phyloP scores from a whole-genome alignment of 1,284 basidiomycete genomes.

The Hortiboletus rubellus region DNA sequence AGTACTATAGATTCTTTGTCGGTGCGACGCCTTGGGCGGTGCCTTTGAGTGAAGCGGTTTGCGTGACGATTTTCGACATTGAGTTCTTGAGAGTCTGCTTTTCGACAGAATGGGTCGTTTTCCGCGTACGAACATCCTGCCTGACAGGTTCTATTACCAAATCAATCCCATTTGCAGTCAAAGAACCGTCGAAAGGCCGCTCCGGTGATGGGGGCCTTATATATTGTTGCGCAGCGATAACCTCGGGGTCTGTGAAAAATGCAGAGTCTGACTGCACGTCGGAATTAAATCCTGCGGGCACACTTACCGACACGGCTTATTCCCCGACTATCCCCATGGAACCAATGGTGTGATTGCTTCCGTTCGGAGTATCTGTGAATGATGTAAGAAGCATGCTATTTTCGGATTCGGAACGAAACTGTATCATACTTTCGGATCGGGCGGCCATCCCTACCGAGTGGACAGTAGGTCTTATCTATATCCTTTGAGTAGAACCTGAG shows the following conservation, averaged over 20 bases:
- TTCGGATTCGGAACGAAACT: neutral
- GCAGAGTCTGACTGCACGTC: neutral
- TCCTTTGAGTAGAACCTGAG: constrained; percentile 49
- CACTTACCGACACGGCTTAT: constrained; percentile 54
- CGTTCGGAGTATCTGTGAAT: constrained; percentile 49
- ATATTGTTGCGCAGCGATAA: constrained; percentile 26
- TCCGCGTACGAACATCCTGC: constrained; percentile 43
- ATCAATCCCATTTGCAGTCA: constrained; percentile 36
- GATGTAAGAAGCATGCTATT: neutral
- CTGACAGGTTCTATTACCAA: constrained; percentile 39
- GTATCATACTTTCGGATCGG: constrained; percentile 57
- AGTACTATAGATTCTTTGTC: constrained; percentile 12
- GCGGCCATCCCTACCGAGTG: constrained; percentile 56
- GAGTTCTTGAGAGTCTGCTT: constrained; percentile 55
- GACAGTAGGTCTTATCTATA: constrained; percentile 52
- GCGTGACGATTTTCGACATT: constrained; percentile 51
- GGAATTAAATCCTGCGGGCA: constrained; percentile 1
- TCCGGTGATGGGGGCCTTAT: constrained; percentile 30
- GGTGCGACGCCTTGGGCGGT: constrained; percentile 7
- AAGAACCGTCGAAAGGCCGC: constrained; percentile 22
- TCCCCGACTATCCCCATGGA: constrained; percentile 56
- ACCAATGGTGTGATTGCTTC: constrained; percentile 63
- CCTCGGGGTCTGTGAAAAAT: constrained; percentile 25
- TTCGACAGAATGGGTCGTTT: constrained; percentile 45
- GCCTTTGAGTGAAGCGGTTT: constrained; percentile 22